Conservation (phyloP, 2,329 filamentous ascomycete species). For the Pyrenophora teres region DNA sequence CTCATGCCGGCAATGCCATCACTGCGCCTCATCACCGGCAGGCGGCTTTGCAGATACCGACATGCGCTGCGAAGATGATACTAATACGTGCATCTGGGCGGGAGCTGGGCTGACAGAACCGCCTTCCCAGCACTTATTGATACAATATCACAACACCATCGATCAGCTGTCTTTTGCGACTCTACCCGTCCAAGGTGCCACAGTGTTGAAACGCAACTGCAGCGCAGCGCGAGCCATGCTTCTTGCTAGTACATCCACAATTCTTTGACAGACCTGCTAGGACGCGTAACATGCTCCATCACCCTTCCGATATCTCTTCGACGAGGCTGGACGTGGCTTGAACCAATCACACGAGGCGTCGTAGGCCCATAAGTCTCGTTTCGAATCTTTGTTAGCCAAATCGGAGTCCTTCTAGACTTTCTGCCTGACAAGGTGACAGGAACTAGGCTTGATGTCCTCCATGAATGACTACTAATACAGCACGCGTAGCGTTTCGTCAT, state of each 20-base stretch:
- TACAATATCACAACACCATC: neutral
- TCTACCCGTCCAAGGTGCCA: slow-evolving; percentile 7
- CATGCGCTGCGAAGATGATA: neutral
- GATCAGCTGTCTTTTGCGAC: slow-evolving; percentile 2
- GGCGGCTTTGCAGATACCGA: neutral
- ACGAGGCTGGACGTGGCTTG: slow-evolving; percentile 11
- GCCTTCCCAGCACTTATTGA: neutral
- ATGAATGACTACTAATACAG: slow-evolving; percentile 15
- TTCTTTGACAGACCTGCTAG: slow-evolving; percentile 34
- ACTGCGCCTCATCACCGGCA: slow-evolving; percentile 13
- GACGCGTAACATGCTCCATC: slow-evolving; percentile 41
- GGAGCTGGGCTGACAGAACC: slow-evolving; percentile 1
- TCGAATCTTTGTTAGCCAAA: slow-evolving; percentile 18
- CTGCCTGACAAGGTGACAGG: slow-evolving; percentile 12
- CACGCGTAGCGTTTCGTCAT: slow-evolving; percentile 27
- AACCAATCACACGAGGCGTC: slow-evolving; percentile 28
- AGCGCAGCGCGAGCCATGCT: slow-evolving; percentile 19
- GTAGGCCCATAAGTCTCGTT: slow-evolving; percentile 15
- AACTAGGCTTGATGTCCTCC: slow-evolving; percentile 11
- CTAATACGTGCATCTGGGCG: too few species aligned
- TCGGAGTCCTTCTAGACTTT: slow-evolving; percentile 12
- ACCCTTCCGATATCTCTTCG: slow-evolving; percentile 24
- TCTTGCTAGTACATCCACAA: slow-evolving; percentile 34
- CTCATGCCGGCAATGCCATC: slow-evolving; percentile 1
- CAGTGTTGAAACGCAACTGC: slow-evolving; percentile 29